Conservation (phyloP, 352 stramenopile species). For the Phytophthora europaea region DNA sequence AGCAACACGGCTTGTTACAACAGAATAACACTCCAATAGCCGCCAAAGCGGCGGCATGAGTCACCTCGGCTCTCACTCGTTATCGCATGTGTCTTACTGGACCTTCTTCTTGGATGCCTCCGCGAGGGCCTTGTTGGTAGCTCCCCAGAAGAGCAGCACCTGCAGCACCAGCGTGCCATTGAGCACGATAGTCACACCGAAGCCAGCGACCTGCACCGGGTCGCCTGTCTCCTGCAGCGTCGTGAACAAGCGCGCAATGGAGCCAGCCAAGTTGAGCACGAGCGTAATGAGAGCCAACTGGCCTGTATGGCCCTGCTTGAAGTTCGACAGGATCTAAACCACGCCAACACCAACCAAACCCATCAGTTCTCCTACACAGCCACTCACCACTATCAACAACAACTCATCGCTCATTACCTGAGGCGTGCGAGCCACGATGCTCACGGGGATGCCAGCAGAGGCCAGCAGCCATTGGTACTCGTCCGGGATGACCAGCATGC, state of each 20-base stretch:
- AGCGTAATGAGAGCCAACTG: conserved; percentile 90
- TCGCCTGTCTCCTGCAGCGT: conserved; percentile 90
- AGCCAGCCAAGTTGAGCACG: conserved; percentile 86
- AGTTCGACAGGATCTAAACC: conserved; percentile 85
- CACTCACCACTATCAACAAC: not conserved
- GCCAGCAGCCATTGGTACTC: conserved; percentile 83
- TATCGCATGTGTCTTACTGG: conserved; percentile 41
- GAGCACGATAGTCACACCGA: conserved; percentile 77
- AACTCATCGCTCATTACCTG: conserved; percentile 53
- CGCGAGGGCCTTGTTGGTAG: conserved; percentile 79
- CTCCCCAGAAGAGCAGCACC: conserved; percentile 84
- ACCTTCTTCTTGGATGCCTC: conserved; percentile 77
- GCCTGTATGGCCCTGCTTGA: conserved; percentile 91
- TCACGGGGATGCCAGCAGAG: conserved; percentile 80
- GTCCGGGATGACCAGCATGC: conserved; percentile 72
- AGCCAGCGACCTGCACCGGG: conserved; percentile 73
- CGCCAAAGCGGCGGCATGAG: conserved; percentile 35
- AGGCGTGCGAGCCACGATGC: conserved; percentile 82
- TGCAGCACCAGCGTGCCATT: conserved; percentile 86
- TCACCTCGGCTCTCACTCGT: not conserved
- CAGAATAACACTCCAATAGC: conserved; percentile 27
- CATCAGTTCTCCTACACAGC: conserved; percentile 6
- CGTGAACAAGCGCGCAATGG: conserved; percentile 87
- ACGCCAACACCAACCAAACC: conserved; percentile 15
- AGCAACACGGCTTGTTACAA: conserved; percentile 41